Percentiles rank a stretch among this genome's conserved stretches.
These are phyloP conservation scores for Tricholoma flavovirens DNA, from an alignment of 768 basidiomycete genomes.

Conservation along the genomic window DNA sequence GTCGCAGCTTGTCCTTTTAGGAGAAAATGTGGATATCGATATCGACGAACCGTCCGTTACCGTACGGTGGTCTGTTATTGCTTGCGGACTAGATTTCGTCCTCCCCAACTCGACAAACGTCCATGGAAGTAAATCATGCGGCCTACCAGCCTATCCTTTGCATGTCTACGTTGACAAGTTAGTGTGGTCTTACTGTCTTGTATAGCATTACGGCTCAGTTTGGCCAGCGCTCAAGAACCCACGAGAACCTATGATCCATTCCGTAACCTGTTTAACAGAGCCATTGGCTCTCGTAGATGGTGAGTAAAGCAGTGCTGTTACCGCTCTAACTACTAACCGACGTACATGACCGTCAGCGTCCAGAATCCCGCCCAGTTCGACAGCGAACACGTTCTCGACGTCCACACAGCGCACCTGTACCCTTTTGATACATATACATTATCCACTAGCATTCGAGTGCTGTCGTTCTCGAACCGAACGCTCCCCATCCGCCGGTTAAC, in stretches of 20 bases:
- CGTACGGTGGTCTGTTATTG: constrained; percentile 51
- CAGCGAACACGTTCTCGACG: constrained; percentile 50
- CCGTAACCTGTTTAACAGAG: constrained; percentile 36
- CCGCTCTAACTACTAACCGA: not conserved
- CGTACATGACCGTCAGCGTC: constrained; percentile 28
- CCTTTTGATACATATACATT: constrained; percentile 54
- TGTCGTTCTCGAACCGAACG: constrained; percentile 27
- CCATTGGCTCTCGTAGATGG: constrained; percentile 38
- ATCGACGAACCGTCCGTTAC: constrained; percentile 52
- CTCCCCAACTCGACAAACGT: constrained; percentile 41
- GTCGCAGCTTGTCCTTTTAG: constrained; percentile 46
- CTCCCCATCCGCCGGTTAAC: constrained; percentile 38
- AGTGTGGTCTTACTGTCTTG: constrained; percentile 6
- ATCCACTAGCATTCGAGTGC: constrained; percentile 41
- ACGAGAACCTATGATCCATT: constrained; percentile 40
- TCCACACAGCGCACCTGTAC: constrained; percentile 47
- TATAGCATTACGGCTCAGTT: not conserved
- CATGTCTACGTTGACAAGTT: constrained; percentile 47
- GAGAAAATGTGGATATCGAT: constrained; percentile 54
- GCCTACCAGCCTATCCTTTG: constrained; percentile 38
- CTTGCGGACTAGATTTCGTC: constrained; percentile 41
- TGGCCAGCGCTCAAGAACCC: constrained; percentile 28
- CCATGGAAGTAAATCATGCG: constrained; percentile 41
- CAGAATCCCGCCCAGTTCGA: constrained; percentile 54
- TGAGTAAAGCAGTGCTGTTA: constrained; percentile 13